A percentile compares a stretch with the other conserved stretches of the same genome.
Conservation (phyloP, 2,329 filamentous ascomycete genomes). For the Aspergillus pseudotamarii region DNA sequence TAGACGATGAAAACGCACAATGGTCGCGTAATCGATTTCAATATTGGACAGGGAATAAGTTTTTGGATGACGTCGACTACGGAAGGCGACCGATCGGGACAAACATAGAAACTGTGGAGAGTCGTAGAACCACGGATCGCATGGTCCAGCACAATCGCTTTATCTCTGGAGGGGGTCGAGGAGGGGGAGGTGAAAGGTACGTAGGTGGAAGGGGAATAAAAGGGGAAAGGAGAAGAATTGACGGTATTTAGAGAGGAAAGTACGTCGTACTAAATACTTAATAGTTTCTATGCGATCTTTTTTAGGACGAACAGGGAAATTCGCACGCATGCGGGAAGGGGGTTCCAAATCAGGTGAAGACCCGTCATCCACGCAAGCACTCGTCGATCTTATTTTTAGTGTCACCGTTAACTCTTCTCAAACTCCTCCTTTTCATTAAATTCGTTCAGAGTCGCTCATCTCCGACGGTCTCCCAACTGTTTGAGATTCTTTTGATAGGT, state of each 20-base stretch:
- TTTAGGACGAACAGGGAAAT: slow-evolving; percentile 1
- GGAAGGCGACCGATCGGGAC: slow-evolving; percentile 15
- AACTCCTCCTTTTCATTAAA: not conserved
- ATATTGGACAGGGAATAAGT: not conserved
- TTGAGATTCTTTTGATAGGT: not conserved
- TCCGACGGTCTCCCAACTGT: not conserved
- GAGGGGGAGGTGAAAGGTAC: not conserved
- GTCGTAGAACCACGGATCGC: slow-evolving; percentile 24
- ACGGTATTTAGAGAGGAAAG: slow-evolving; percentile 3
- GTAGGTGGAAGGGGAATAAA: not conserved
- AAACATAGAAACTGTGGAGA: slow-evolving; percentile 10
- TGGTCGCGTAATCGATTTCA: not conserved
- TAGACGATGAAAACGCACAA: not conserved
- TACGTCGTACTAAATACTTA: not conserved
- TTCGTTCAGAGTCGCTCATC: not conserved
- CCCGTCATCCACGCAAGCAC: slow-evolving; percentile 30
- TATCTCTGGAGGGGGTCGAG: not conserved
- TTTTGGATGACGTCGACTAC: slow-evolving; percentile 18
- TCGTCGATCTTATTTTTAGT: slow-evolving; percentile 23
- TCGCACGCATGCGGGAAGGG: slow-evolving; percentile 12
- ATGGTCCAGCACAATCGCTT: slow-evolving; percentile 20
- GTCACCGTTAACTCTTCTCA: not conserved
- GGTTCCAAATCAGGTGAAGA: slow-evolving; percentile 18
- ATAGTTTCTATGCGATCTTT: not conserved
- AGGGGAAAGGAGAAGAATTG: not conserved